Evolutionary conservation across 768 basidiomycete species (phyloP).

Genomic region (Ramaria rubella): DNA sequence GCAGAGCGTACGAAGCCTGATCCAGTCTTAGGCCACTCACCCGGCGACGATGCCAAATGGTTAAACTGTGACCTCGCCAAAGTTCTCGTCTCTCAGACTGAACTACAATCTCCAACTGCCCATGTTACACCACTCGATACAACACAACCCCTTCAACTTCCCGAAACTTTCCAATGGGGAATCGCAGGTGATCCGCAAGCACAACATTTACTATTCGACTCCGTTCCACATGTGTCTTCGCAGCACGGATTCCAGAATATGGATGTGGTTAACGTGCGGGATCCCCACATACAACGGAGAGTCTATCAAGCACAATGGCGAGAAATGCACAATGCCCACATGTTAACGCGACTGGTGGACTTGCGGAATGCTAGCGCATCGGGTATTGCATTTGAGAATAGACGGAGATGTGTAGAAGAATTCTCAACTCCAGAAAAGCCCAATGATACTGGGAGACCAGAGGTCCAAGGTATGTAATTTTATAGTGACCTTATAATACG

Average conservation of each 20-base stretch:
- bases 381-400: slow-evolving; percentile 85
- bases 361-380: slow-evolving; percentile 80
- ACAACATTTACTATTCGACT: slow-evolving; percentile 51
- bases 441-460: slow-evolving; percentile 74
- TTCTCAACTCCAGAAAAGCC: slow-evolving; percentile 69
- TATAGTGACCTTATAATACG: background rate
- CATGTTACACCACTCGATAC: slow-evolving; percentile 11
- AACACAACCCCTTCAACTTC: slow-evolving; percentile 33
- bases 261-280: slow-evolving; percentile 12
- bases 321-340: slow-evolving; percentile 42
- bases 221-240: slow-evolving; percentile 52
- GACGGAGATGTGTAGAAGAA: slow-evolving; percentile 64
- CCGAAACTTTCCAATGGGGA: slow-evolving; percentile 57
- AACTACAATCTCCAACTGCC: slow-evolving; percentile 26
- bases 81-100: slow-evolving; percentile 50
- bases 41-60: slow-evolving; percentile 65
- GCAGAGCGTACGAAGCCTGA: slow-evolving; percentile 45
- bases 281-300: background rate
- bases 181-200: slow-evolving; percentile 48
- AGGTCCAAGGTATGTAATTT: slow-evolving; percentile 89
- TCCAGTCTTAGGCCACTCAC: slow-evolving; percentile 67
- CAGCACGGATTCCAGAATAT: slow-evolving; percentile 20
- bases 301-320: slow-evolving; percentile 21
- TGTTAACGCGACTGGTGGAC: slow-evolving; percentile 68
- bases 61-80: slow-evolving; percentile 55